These are phyloP conservation scores for Canavalia ensiformis DNA, from an alignment of 306 rosid genomes.

Conservation along the genomic window DNA sequence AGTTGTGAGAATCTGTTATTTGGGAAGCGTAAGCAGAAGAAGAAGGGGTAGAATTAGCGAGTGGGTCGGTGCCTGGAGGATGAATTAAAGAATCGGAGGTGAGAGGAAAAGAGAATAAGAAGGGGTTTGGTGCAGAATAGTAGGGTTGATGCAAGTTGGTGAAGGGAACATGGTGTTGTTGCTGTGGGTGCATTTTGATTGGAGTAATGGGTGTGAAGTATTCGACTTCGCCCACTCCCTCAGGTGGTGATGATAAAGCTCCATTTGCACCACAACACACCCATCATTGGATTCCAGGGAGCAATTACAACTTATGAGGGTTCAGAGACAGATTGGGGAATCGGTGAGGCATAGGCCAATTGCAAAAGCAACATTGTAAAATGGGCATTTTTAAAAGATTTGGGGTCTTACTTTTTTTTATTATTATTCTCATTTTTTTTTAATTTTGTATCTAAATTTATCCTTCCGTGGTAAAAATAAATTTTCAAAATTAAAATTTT, in stretches of 20 bases:
- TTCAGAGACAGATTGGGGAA: too few species aligned
- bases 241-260: neutral
- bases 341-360: too few species aligned
- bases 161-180: conserved; percentile 12
- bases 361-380: too few species aligned
- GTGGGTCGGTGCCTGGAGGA: conserved; percentile 66
- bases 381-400: too few species aligned
- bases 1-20: conserved; percentile 25
- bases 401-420: too few species aligned
- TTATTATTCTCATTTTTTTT: too few species aligned
- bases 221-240: neutral
- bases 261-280: neutral
- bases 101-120: conserved; percentile 47
- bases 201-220: neutral
- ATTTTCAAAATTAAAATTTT: too few species aligned
- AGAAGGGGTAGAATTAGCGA: conserved; percentile 19
- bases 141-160: conserved; percentile 37
- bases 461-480: too few species aligned
- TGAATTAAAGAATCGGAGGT: conserved; percentile 55
- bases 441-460: too few species aligned
- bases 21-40: neutral
- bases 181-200: conserved; percentile 38
- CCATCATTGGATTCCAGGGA: too few species aligned
- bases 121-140: conserved; percentile 38
- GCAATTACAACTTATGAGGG: too few species aligned